These are phyloP conservation scores for Xerocomellus amylosporus DNA, from an alignment of 768 basidiomycete genomes.

Conservation along the genomic window DNA sequence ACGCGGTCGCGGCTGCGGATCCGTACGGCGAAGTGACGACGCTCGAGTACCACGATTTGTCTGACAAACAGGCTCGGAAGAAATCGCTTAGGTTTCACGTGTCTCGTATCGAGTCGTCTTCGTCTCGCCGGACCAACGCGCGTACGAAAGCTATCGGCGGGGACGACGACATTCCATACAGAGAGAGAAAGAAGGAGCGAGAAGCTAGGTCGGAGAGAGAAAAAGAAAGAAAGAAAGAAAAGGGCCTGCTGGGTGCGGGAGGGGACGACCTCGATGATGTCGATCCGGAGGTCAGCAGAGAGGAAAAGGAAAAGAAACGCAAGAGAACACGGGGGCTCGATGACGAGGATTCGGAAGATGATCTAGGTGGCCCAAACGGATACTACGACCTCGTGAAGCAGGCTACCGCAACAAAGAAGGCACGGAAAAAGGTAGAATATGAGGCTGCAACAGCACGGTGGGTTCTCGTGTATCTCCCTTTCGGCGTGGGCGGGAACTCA, in stretches of 20 bases:
- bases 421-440: slow-evolving; percentile 77
- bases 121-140: slow-evolving; percentile 71
- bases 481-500: slow-evolving; percentile 6
- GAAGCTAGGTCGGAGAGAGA: slow-evolving; percentile 54
- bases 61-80: slow-evolving; percentile 79
- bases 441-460: slow-evolving; percentile 64
- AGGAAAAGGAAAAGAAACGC: slow-evolving; percentile 38
- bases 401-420: slow-evolving; percentile 66
- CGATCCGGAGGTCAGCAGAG: slow-evolving; percentile 39
- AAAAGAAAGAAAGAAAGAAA: slow-evolving; percentile 35
- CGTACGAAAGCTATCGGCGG: slow-evolving; percentile 72
- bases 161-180: slow-evolving; percentile 94
- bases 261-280: slow-evolving; percentile 68
- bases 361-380: slow-evolving; percentile 56
- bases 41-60: slow-evolving; percentile 68
- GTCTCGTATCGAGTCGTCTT: slow-evolving; percentile 81
- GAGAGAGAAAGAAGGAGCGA: slow-evolving; percentile 64
- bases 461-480: slow-evolving; percentile 22
- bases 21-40: slow-evolving; percentile 73
- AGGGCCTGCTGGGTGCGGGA: slow-evolving; percentile 40
- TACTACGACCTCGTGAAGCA: slow-evolving; percentile 92
- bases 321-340: slow-evolving; percentile 38
- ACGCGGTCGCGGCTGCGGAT: slow-evolving; percentile 11
- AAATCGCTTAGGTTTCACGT: slow-evolving; percentile 92
- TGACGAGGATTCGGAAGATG: slow-evolving; percentile 42